phyloP scores from a whole-genome alignment of 1,139 yeast species.

The Suhomyces atakaporum region DNA sequence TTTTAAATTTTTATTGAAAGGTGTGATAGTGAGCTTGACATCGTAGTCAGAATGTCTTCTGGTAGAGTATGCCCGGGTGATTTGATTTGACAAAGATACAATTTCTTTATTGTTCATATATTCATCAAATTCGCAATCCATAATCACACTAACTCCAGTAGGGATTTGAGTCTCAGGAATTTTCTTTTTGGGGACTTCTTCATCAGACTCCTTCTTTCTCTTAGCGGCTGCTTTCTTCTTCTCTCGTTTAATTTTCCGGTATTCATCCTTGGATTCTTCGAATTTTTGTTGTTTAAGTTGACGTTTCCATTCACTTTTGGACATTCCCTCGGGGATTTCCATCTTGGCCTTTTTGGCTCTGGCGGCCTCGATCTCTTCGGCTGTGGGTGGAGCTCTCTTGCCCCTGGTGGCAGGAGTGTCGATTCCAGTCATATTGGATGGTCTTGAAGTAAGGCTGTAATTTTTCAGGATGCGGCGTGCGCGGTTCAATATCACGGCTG shows the following conservation, averaged over 20 bases:
- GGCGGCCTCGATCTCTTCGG: constrained; percentile 19
- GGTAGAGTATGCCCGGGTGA: constrained; percentile 79
- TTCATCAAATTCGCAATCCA: constrained; percentile 92
- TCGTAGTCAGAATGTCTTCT: constrained; percentile 63
- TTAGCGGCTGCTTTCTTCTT: constrained; percentile 50
- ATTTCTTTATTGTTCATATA: constrained; percentile 82
- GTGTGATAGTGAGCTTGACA: constrained; percentile 62
- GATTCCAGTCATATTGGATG: too few relatives aligned
- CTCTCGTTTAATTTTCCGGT: constrained; percentile 51
- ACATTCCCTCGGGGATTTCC: constrained; percentile 76
- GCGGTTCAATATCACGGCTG: constrained; percentile 2
- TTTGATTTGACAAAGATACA: constrained; percentile 74
- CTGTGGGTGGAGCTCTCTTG: constrained; percentile 16
- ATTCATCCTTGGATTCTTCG: constrained; percentile 66
- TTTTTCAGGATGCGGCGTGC: constrained; percentile 9
- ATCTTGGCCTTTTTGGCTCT: constrained; percentile 20
- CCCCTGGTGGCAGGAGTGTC: constrained; percentile 3
- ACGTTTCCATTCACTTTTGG: constrained; percentile 81
- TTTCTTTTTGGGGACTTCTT: constrained; percentile 29
- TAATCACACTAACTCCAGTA: constrained; percentile 55
- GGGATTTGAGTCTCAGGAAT: constrained; percentile 43
- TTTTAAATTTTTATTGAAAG: constrained; percentile 67
- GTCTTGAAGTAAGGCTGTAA: too few relatives aligned
- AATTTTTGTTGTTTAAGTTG: constrained; percentile 59
- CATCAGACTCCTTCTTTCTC: constrained; percentile 28